A percentile compares a stretch with the other conserved stretches of the same genome.
Evolutionary conservation across 345 rosid species (phyloP).

Genomic region (Anastatica hierochuntica): DNA sequence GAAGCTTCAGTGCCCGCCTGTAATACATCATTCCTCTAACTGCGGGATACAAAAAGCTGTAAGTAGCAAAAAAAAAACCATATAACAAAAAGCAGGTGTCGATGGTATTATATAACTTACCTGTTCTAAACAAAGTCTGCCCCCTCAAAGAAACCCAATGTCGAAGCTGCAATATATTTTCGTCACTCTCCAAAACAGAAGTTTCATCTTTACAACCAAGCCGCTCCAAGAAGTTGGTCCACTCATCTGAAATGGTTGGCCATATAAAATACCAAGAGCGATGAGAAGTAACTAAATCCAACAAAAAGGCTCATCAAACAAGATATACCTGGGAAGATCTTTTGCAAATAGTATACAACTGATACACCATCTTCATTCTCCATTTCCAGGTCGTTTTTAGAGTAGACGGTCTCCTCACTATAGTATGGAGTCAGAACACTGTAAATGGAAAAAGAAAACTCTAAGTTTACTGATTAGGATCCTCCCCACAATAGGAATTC

Average conservation of each 20-base stretch:
- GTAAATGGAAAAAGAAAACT: slow-evolving; percentile 21
- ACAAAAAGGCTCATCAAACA: slow-evolving; percentile 9
- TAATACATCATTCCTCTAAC: slow-evolving; percentile 99
- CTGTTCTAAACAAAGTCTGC: slow-evolving; percentile 89
- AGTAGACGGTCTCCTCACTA: slow-evolving; percentile 93
- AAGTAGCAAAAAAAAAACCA: slow-evolving; percentile 12
- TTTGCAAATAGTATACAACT: slow-evolving; percentile 86
- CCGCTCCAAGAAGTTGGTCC: slow-evolving; percentile 92
- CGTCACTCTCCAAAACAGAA: slow-evolving; percentile 81
- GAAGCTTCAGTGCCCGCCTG: slow-evolving; percentile 93
- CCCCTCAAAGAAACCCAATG: slow-evolving; percentile 98
- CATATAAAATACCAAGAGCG: neutral
- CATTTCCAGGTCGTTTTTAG: slow-evolving; percentile 79
- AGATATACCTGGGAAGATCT: slow-evolving; percentile 74
- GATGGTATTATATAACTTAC: slow-evolving; percentile 30
- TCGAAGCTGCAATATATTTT: slow-evolving; percentile 87
- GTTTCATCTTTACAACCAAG: slow-evolving; percentile 60
- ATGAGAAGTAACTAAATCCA: neutral
- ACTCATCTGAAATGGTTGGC: slow-evolving; percentile 55
- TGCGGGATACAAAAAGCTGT: slow-evolving; percentile 28
- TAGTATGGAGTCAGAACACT: slow-evolving; percentile 97
- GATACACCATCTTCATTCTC: slow-evolving; percentile 99
- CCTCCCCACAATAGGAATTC: neutral
- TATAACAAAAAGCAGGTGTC: neutral
- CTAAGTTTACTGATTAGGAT: slow-evolving; percentile 1